Evolutionary conservation across 805 yeast genomes (phyloP), one percentile per base, ranked within the genome.

Genomic region (Pichia heedii): DNA sequence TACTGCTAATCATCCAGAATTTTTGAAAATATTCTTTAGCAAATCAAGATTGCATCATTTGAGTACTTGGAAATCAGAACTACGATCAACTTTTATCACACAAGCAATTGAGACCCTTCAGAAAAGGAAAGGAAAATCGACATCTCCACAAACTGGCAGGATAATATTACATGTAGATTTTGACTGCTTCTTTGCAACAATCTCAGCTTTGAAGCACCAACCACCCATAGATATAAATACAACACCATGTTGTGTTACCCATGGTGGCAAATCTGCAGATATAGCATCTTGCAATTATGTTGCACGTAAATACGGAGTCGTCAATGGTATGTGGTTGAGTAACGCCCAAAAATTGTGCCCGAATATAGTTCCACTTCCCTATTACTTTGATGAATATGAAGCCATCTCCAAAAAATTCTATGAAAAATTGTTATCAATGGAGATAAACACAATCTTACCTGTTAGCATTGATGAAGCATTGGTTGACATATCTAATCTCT

Each of bases 141-240:
- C 26, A 4, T 54, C 54, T 29, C 12, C 35, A 3, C 22, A 10
- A 9, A 13, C 39, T 4, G 21, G 45, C 4, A 44, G 36, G 40
- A 57, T 72, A 1, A 74, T 89, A 10, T 57, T 89, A 43, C 97
- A 90, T 59, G 71, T 90, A 29, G 98, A 90, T 59, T 90, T 88
- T 60, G 98, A 90, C 60, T 87, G 95, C 50, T 90, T 93, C 55
- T 90, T 90, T 63, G 97, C 89, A 2, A 73, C 94, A 0, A 96
- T 83, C 0, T 84, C 96, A 0, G 74, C 85, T 3, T 62, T 79
- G 43, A 68, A 63, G 15, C 65, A 69, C 35, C 27, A 43, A 8
- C 81, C 83, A 0, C 69, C 77, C 3, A 56, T 81, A 16, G 76
- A 75, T 46, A 70, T 76, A 47, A 62, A 52, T 30, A 69, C 36